Evolutionary conservation across 1,139 yeast species (phyloP).

Genomic region (Nakaseomyces kungkrabaensis): DNA sequence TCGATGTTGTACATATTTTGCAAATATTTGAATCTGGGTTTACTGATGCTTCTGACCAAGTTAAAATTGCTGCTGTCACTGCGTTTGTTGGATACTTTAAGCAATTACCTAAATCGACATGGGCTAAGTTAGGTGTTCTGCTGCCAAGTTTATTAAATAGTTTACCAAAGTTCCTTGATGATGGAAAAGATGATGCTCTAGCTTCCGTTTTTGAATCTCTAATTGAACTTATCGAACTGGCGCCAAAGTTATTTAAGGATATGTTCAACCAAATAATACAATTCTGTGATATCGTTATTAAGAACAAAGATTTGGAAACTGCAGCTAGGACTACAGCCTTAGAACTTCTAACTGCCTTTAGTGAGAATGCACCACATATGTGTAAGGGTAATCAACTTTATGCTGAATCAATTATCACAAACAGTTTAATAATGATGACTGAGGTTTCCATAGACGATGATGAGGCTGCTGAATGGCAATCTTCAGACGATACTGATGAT

Average conservation of each 20-base stretch:
- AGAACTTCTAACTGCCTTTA: conserved; percentile 79
- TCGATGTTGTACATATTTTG: conserved; percentile 46
- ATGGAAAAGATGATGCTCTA: conserved; percentile 70
- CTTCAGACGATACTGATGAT: conserved; percentile 69
- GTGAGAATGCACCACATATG: conserved; percentile 93
- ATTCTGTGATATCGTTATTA: conserved; percentile 72
- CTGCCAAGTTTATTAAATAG: conserved; percentile 79
- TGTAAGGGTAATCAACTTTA: conserved; percentile 73
- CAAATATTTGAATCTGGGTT: conserved; percentile 75
- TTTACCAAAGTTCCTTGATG: conserved; percentile 71
- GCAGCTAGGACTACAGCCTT: conserved; percentile 75
- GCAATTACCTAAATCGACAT: conserved; percentile 62
- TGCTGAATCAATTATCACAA: conserved; percentile 60
- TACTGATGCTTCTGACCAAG: conserved; percentile 67
- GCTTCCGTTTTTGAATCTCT: conserved; percentile 82
- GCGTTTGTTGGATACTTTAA: conserved; percentile 90
- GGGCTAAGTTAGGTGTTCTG: conserved; percentile 69
- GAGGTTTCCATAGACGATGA: conserved; percentile 88
- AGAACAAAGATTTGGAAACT: conserved; percentile 70
- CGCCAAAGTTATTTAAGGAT: conserved; percentile 87
- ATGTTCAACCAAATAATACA: conserved; percentile 82
- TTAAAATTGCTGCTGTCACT: conserved; percentile 81
- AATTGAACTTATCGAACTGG: conserved; percentile 83
- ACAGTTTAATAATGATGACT: conserved; percentile 77
- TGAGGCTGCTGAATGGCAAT: conserved; percentile 73